phyloP scores from a whole-genome alignment of 2,329 filamentous ascomycete species.

The Exophiala lecanii-corni region DNA sequence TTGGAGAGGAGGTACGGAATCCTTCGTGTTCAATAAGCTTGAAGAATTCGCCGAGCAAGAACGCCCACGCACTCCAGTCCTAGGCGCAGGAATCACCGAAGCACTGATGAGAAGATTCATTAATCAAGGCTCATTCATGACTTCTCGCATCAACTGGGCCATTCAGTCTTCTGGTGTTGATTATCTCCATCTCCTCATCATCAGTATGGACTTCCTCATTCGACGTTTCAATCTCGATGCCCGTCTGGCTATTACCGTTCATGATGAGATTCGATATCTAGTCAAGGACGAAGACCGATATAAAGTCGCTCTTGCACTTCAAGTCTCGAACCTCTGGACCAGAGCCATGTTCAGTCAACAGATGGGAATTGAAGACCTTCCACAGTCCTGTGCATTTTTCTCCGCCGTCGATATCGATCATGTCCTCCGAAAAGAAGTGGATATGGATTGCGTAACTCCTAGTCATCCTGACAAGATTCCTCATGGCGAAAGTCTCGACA shows the following conservation, averaged over 20 bases:
- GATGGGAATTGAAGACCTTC: slow-evolving; percentile 90
- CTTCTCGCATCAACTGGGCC: slow-evolving; percentile 96
- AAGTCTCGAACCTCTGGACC: slow-evolving; percentile 94
- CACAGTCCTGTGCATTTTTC: slow-evolving; percentile 92
- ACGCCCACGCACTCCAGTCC: slow-evolving; percentile 78
- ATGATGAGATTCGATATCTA: slow-evolving; percentile 95
- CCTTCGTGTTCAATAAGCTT: slow-evolving; percentile 95
- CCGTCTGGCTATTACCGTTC: slow-evolving; percentile 86
- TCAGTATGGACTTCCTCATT: slow-evolving; percentile 89
- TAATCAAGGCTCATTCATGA: slow-evolving; percentile 86
- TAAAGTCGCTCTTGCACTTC: slow-evolving; percentile 82
- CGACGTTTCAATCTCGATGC: slow-evolving; percentile 80
- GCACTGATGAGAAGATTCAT: slow-evolving; percentile 85
- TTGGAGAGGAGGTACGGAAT: slow-evolving; percentile 95
- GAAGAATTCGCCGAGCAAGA: slow-evolving; percentile 98
- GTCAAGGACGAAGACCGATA: slow-evolving; percentile 84
- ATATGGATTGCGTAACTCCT: slow-evolving; percentile 95
- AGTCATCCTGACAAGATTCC: slow-evolving; percentile 74
- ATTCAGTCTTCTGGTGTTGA: slow-evolving; percentile 97
- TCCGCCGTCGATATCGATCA: slow-evolving; percentile 92
- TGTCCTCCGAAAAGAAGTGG: slow-evolving; percentile 94
- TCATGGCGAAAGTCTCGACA: slow-evolving; percentile 82
- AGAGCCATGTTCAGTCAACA: slow-evolving; percentile 96
- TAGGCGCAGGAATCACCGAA: slow-evolving; percentile 94
- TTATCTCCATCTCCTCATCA: slow-evolving; percentile 88